Evolutionary conservation across 148 eudicot species (phyloP), one percentile per base, ranked within the genome.

Genomic region (Nepenthes mirabilis): DNA sequence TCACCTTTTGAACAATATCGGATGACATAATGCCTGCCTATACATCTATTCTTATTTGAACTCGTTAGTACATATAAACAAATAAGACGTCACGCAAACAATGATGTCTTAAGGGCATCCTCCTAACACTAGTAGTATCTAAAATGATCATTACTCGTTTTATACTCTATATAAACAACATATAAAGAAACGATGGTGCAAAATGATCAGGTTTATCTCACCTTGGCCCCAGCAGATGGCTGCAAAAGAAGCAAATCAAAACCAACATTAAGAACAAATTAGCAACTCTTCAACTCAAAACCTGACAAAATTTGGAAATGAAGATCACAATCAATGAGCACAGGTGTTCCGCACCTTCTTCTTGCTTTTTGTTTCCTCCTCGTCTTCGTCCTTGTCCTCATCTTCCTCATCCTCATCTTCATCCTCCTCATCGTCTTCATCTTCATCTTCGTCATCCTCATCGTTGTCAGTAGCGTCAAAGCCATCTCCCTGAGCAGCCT

Each of bases 401-500:
- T 85, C 90, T 0, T 89, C 94, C 0, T 90, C 97, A 0, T 86
- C 90, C 0, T 89, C 86, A 0, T 82, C 91, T 0, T 84, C 95
- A 0, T 84, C 91, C 0, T 84, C 88, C 0, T 74, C 91, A 0
- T 87, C 97, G 0, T 80, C 90, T 0, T 78, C 95, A 0, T 70
- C 87, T 1, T 65, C 84, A 0, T 77, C 88, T 9, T 73, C 82
- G 0, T 72, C 80, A 7, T 77, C 85, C 2, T 74, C 87, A 6
- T 79, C 82, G 1, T 74, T 79, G 6, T 79, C 79, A 9, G 56
- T 40, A 45, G 64, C 79, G 4, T 73, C 87, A 62, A 82, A 79
- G 10, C 80, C 84, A 64, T 88, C 95, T 1, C 57, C 95, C 65
- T 85, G 76, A 47, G 71, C 97, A 64, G 90, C 97, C 69, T 90